Base-by-base conservation (phyloP, 2,329 filamentous ascomycete species). In the Grosmannia serpens region DNA sequence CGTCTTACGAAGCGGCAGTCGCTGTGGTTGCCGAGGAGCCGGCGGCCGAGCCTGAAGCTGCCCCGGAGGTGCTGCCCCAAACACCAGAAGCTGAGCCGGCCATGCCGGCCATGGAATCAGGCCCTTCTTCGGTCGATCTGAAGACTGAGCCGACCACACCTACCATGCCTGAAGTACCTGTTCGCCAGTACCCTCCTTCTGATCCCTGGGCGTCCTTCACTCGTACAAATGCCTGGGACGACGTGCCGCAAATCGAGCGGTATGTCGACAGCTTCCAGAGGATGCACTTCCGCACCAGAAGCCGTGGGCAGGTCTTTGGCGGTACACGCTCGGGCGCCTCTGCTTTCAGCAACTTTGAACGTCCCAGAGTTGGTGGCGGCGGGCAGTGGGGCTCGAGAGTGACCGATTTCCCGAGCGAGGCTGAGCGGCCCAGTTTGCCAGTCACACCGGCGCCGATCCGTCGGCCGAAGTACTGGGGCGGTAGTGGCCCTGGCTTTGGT, bases 191-290 rank as follows among this genome's bases (percentile, higher is more conserved):
- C 27, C 56, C 73, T 3, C 68, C 77, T 44, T 74, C 80, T 54
- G 78, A 86, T 66, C 80, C 84, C 24, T 95, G 89, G 88, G 80
- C 83, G 62, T 79, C 79, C 53, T 96, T 87, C 69, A 77, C 83
- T n/a, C 81, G 84, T 53, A 82, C 78, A 55, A 99, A 97, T 70
- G 91, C 90, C 20, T 99, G 94, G 94, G 94, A 99, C 67, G 88
- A 89, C 57, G 82, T 95, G 56, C 88, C 89, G 15, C 87, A 89
- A 64, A 99, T 99, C 65, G 85, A 89, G 66, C 82, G 83, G 62
- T 99, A 96, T 69, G 88, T 97, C 58, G 88, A 89, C 62, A 80
- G 83, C 57, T 76, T 95, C 58, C 84, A 87, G 65, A 84, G 85
- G 69, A 79, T 82, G 67, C 61, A 64, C 53, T 74, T 72, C 55